Percentiles rank a stretch among this genome's conserved stretches.
Evolutionary conservation across 192 early-diverging fungal species (phyloP).

Genomic region (Coemansia sp.): DNA sequence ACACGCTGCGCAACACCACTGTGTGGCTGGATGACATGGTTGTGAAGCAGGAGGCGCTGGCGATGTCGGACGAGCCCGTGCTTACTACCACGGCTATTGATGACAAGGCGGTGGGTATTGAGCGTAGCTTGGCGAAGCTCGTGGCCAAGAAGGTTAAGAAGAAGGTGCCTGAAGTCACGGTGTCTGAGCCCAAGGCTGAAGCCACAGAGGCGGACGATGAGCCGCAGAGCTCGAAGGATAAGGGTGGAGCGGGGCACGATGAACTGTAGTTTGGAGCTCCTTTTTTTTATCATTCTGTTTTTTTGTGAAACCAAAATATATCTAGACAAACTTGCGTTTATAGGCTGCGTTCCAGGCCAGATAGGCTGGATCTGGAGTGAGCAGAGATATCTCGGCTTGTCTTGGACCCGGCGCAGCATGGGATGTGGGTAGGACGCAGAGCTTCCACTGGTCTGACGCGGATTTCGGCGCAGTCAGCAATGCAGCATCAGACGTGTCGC

Average conservation of each 20-base stretch:
- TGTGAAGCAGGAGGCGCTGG: slow-evolving; percentile 59
- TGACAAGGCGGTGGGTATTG: slow-evolving; percentile 50
- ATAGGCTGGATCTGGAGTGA: slow-evolving; percentile 42
- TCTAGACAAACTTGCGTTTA: slow-evolving; percentile 1
- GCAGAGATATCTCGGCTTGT: slow-evolving; percentile 20
- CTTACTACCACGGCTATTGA: slow-evolving; percentile 61
- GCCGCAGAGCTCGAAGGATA: slow-evolving; percentile 6
- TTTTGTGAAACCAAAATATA: not conserved
- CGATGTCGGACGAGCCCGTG: slow-evolving; percentile 61
- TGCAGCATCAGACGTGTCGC: not conserved
- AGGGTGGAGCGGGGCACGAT: slow-evolving; percentile 22
- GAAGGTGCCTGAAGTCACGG: slow-evolving; percentile 21
- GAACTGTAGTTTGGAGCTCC: slow-evolving; percentile 12
- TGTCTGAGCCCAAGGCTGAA: slow-evolving; percentile 26
- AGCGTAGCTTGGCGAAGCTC: slow-evolving; percentile 56
- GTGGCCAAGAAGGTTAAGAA: slow-evolving; percentile 62
- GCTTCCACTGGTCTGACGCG: slow-evolving; percentile 35
- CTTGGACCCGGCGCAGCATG: not conserved
- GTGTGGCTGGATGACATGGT: slow-evolving; percentile 66
- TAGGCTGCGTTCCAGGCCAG: slow-evolving; percentile 22
- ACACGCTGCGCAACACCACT: slow-evolving; percentile 45
- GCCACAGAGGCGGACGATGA: slow-evolving; percentile 13
- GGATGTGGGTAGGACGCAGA: slow-evolving; percentile 30
- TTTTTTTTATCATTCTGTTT: not conserved
- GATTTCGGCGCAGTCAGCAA: not conserved